Evolutionary conservation across 2,329 filamentous ascomycete genomes (phyloP).

Genomic region (Trichophyton benhamiae): DNA sequence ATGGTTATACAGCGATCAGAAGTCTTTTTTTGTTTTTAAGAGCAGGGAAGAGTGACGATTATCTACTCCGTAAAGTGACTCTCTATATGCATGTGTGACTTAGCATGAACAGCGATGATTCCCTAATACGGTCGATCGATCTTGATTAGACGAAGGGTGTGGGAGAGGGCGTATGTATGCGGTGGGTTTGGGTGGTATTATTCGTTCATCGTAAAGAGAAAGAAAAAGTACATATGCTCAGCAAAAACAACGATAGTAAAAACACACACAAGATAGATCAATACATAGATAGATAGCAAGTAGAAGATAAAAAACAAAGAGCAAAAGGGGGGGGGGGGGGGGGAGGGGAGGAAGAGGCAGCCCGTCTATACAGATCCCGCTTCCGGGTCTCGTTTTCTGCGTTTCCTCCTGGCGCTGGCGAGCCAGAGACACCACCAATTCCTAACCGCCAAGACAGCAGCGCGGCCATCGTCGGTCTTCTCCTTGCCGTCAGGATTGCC

Average conservation of each 20-base stretch:
- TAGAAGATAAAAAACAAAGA: too few relatives aligned
- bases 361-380: not conserved
- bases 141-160: too few relatives aligned
- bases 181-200: not conserved
- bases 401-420: slow-evolving; percentile 8
- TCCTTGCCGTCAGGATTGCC: slow-evolving; percentile 51
- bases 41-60: too few relatives aligned
- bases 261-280: too few relatives aligned
- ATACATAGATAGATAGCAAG: not conserved
- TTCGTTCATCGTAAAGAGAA: not conserved
- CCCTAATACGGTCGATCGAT: not conserved
- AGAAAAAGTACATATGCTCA: not conserved
- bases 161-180: too few relatives aligned
- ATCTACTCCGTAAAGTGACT: too few relatives aligned
- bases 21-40: too few relatives aligned
- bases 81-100: not conserved
- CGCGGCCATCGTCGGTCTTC: slow-evolving; percentile 48
- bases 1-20: not conserved
- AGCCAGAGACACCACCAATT: slow-evolving; percentile 52
- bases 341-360: not conserved
- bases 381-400: not conserved
- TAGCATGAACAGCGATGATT: not conserved
- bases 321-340: too few relatives aligned
- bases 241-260: too few relatives aligned
- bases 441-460: slow-evolving; percentile 46